phyloP scores from a whole-genome alignment of 2,329 filamentous ascomycete species.

The Aspergillus aculeatinus region DNA sequence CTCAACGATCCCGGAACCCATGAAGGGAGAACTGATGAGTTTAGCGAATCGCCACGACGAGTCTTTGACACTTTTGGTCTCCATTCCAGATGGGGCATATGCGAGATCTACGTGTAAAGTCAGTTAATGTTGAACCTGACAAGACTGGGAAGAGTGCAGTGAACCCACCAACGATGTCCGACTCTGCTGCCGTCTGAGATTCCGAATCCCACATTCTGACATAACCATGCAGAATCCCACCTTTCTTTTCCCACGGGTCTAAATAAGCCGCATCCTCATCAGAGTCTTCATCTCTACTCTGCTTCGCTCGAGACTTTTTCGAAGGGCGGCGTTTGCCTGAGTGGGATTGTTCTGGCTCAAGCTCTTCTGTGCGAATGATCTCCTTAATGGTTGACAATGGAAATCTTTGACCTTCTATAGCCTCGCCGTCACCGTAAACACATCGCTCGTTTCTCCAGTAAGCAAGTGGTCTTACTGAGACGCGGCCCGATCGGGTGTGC shows the following conservation, averaged over 20 bases:
- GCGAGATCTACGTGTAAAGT: slow-evolving; percentile 53
- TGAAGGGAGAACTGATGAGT: slow-evolving; percentile 78
- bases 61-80: slow-evolving; percentile 58
- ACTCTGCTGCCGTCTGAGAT: slow-evolving; percentile 36
- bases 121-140: not conserved
- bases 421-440: slow-evolving; percentile 65
- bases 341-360: slow-evolving; percentile 45
- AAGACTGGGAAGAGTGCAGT: not conserved
- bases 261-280: slow-evolving; percentile 41
- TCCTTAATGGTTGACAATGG: slow-evolving; percentile 72
- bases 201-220: slow-evolving; percentile 46
- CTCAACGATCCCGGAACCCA: slow-evolving; percentile 87
- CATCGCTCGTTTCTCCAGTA: slow-evolving; percentile 85
- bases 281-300: slow-evolving; percentile 37
- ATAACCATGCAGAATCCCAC: slow-evolving; percentile 44
- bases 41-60: slow-evolving; percentile 86
- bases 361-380: slow-evolving; percentile 71
- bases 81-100: slow-evolving; percentile 57
- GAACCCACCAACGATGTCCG: slow-evolving; percentile 41
- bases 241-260: slow-evolving; percentile 48
- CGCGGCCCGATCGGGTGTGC: slow-evolving; percentile 74
- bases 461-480: slow-evolving; percentile 73
- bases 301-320: slow-evolving; percentile 36
- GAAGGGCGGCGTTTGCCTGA: slow-evolving; percentile 36
- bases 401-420: slow-evolving; percentile 56